These are phyloP conservation scores for Scutellaria minor DNA, from an alignment of 257 asterid genomes.

Conservation along the genomic window DNA sequence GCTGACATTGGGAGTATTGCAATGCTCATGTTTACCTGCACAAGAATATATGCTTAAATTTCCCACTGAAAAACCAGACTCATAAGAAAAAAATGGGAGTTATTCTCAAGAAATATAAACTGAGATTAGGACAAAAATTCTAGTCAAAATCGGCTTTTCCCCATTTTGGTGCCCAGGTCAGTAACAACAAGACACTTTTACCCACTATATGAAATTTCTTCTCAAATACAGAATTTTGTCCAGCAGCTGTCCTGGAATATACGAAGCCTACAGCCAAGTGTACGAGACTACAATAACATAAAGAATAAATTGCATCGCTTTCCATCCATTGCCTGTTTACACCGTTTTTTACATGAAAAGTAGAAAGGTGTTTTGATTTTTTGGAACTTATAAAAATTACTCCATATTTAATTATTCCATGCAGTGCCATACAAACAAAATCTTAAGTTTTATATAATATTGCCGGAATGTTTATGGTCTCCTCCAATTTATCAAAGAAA, in stretches of 20 bases:
- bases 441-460: neutral
- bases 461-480: neutral
- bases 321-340: neutral
- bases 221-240: neutral
- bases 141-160: neutral
- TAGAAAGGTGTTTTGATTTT: neutral
- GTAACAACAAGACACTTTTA: neutral
- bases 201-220: neutral
- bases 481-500: neutral
- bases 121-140: neutral
- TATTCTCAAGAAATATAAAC: neutral
- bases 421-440: neutral
- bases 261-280: neutral
- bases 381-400: neutral
- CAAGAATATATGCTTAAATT: slow-evolving; percentile 29
- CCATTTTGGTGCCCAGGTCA: slow-evolving; percentile 8
- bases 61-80: slow-evolving; percentile 25
- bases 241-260: neutral
- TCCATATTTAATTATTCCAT: neutral
- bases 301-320: neutral
- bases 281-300: neutral
- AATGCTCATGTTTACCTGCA: slow-evolving; percentile 95
- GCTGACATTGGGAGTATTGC: slow-evolving; percentile 95
- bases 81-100: neutral
- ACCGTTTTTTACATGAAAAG: neutral